These are phyloP conservation scores for Ricinus communis DNA, from an alignment of 345 rosid species.

Conservation along the genomic window DNA sequence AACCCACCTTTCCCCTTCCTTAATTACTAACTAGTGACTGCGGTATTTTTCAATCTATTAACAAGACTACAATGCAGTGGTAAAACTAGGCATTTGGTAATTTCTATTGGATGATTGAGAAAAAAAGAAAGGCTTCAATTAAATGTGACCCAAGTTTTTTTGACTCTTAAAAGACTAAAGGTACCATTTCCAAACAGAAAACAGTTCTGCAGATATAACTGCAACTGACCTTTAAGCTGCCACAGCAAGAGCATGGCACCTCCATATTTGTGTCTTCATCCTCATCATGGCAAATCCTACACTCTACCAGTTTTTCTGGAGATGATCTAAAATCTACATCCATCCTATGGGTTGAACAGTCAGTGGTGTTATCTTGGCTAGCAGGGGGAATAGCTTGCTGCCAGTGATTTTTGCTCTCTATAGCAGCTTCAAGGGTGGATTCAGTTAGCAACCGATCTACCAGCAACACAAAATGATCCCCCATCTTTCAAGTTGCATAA, in stretches of 20 bases:
- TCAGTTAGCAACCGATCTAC: conserved; percentile 55
- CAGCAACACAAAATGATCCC: conserved; percentile 67
- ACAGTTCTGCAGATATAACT: background rate
- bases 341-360: conserved; percentile 30
- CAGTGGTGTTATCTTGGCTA: conserved; percentile 23
- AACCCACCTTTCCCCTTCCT: too few relatives aligned
- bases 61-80: background rate
- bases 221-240: conserved; percentile 77
- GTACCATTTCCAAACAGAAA: conserved; percentile 4
- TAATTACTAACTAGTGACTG: background rate
- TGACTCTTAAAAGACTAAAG: background rate
- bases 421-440: conserved; percentile 47
- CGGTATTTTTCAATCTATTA: background rate
- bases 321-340: conserved; percentile 37
- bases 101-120: too few relatives aligned
- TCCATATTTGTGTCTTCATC: conserved; percentile 74
- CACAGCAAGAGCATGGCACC: conserved; percentile 75
- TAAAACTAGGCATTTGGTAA: background rate
- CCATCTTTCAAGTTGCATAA: conserved; percentile 49
- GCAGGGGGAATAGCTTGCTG: conserved; percentile 21
- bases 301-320: conserved; percentile 46
- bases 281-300: conserved; percentile 94
- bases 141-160: background rate
- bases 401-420: conserved; percentile 24
- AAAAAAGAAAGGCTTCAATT: too few relatives aligned